phyloP scores from a whole-genome alignment of 2,329 filamentous ascomycete species.

The Colletotrichum shisoi region DNA sequence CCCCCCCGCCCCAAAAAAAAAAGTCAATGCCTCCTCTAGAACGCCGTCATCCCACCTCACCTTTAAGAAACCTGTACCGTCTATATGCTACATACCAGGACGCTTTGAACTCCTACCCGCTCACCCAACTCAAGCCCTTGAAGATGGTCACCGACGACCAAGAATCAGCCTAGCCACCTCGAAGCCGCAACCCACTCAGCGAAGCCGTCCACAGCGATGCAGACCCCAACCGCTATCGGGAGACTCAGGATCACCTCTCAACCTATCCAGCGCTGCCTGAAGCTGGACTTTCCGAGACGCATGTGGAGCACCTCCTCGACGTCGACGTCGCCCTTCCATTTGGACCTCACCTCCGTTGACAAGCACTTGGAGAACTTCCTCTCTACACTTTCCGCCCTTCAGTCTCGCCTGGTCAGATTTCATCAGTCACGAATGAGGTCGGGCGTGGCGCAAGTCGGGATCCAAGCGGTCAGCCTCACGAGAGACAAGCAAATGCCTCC shows the following conservation, averaged over 20 bases:
- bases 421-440: not conserved
- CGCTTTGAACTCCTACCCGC: not conserved
- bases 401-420: constrained; percentile 27
- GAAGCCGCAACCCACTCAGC: constrained; percentile 34
- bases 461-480: constrained; percentile 59
- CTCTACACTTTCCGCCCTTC: constrained; percentile 29
- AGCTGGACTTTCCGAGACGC: constrained; percentile 46
- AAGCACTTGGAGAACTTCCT: constrained; percentile 25
- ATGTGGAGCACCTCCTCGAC: constrained; percentile 48
- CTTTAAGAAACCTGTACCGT: not conserved
- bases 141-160: not conserved
- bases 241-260: constrained; percentile 43
- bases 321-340: constrained; percentile 27
- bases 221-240: constrained; percentile 41
- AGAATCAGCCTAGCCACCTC: constrained; percentile 18
- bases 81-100: not conserved
- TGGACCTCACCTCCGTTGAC: constrained; percentile 30
- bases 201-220: constrained; percentile 42
- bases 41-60: not conserved
- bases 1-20: too few relatives aligned
- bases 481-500: constrained; percentile 76
- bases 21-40: not conserved
- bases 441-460: not conserved
- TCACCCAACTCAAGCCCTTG: not conserved
- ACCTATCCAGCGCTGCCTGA: constrained; percentile 47